Conservation (phyloP, 192 early-diverging fungal species). For the Jimgerdemannia flammicorona region DNA sequence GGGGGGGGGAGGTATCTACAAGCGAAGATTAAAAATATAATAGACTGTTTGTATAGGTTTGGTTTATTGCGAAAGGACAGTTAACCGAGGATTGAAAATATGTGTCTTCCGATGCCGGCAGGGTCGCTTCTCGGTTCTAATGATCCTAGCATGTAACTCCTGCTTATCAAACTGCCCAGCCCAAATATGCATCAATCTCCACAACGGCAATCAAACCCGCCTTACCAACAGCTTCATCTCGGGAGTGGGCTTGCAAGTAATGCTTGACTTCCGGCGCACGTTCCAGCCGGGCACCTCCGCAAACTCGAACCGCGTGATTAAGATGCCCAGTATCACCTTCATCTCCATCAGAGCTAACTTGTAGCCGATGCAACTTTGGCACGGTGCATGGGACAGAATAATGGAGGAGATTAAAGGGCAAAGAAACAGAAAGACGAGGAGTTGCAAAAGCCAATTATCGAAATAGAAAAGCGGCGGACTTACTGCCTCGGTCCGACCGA, state of each 20-base stretch:
- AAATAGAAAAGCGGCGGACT: not conserved
- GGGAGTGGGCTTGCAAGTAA: not conserved
- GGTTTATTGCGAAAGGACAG: too few species aligned
- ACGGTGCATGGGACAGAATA: too few species aligned
- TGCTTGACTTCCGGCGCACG: not conserved
- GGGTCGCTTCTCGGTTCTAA: too few species aligned
- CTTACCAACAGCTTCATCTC: not conserved
- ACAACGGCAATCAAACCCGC: not conserved
- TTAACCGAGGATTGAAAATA: too few species aligned
- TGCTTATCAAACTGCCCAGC: too few species aligned
- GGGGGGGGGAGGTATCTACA: too few species aligned
- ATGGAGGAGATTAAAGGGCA: conserved; percentile 20
- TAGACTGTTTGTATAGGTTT: too few species aligned
- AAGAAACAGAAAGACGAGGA: conserved; percentile 39
- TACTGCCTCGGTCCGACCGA: not conserved
- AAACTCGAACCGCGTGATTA: conserved; percentile 6
- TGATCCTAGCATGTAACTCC: too few species aligned
- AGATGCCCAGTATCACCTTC: conserved; percentile 47
- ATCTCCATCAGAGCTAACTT: conserved; percentile 53
- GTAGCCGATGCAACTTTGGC: conserved; percentile 43
- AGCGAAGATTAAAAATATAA: too few species aligned
- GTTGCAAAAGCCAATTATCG: not conserved
- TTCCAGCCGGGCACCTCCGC: not conserved
- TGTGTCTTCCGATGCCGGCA: too few species aligned
- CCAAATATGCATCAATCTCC: too few species aligned